Percentiles rank a stretch among this genome's conserved stretches.
Conservation (phyloP, 164 flowering plant species). For the Magnolia officinalis region DNA sequence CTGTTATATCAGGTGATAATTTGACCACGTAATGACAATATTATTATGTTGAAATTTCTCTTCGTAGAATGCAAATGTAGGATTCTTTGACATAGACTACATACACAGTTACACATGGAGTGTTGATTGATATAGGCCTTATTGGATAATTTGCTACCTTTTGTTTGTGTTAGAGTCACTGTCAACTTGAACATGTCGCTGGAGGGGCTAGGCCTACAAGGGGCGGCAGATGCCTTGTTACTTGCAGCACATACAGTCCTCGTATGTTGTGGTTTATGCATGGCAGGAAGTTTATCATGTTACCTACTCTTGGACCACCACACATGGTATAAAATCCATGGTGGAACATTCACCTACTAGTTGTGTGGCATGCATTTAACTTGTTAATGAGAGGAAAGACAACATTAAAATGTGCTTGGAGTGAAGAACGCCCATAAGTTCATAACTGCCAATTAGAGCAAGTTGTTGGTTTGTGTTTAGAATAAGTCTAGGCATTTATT, state of each 20-base stretch:
- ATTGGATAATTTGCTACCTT: background rate
- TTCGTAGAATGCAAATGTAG: background rate
- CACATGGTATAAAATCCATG: background rate
- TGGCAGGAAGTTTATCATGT: too few species aligned
- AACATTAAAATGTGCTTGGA: background rate
- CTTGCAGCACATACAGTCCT: background rate
- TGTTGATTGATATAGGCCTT: background rate
- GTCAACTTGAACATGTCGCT: background rate
- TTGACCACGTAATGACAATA: background rate
- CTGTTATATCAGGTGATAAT: conserved; percentile 79
- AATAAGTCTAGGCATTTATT: too few species aligned
- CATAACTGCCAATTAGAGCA: background rate
- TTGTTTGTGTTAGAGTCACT: background rate
- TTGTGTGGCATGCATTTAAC: background rate
- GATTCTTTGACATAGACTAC: background rate
- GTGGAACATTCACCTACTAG: background rate
- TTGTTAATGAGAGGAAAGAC: background rate
- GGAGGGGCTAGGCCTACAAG: background rate
- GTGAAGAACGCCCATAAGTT: background rate
- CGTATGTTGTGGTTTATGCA: background rate
- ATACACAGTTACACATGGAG: background rate
- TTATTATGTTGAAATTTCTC: background rate
- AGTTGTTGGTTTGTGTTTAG: too few species aligned
- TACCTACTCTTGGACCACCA: background rate
- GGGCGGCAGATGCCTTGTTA: background rate